Conservation (phyloP, 2,329 filamentous ascomycete species). For the Taxawa tesnikishii region DNA sequence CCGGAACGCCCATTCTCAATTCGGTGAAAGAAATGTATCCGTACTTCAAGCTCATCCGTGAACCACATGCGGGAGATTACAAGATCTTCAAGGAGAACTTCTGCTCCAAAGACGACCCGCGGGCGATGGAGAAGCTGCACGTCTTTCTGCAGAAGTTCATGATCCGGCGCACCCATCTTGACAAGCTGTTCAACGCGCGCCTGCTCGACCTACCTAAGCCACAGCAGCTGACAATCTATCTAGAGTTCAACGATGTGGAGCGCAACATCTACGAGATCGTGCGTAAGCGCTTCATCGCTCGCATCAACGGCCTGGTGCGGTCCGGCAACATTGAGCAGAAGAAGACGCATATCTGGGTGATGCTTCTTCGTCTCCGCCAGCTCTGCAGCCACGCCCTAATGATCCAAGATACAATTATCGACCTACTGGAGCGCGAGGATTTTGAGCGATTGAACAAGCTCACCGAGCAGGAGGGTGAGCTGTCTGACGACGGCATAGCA, state of each 20-base stretch:
- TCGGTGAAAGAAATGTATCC: conserved; percentile 20
- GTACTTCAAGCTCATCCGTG: conserved; percentile 33
- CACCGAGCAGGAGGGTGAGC: conserved; percentile 2
- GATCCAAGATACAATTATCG: conserved; percentile 31
- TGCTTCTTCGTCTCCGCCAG: conserved; percentile 40
- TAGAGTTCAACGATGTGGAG: conserved; percentile 42
- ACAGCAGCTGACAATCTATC: conserved; percentile 25
- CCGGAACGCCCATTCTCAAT: conserved; percentile 30
- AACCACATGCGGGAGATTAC: conserved; percentile 27
- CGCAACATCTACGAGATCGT: conserved; percentile 42
- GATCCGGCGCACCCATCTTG: conserved; percentile 42
- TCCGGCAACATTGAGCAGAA: conserved; percentile 17
- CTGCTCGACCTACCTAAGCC: conserved; percentile 43
- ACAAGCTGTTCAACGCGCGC: conserved; percentile 39
- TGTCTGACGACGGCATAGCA: conserved; percentile 4
- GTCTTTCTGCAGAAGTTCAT: conserved; percentile 33
- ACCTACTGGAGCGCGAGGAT: conserved; percentile 32
- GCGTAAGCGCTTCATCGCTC: conserved; percentile 25
- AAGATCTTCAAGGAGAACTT: conserved; percentile 33
- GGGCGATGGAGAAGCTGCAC: conserved; percentile 23
- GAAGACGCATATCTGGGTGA: conserved; percentile 29
- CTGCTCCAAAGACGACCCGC: conserved; percentile 16
- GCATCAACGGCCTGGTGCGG: conserved; percentile 25
- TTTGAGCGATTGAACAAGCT: conserved; percentile 27
- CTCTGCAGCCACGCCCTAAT: conserved; percentile 37